Percentiles rank a stretch among this genome's conserved stretches.
Conservation (phyloP, 768 basidiomycete genomes). For the Paxillus involutus region DNA sequence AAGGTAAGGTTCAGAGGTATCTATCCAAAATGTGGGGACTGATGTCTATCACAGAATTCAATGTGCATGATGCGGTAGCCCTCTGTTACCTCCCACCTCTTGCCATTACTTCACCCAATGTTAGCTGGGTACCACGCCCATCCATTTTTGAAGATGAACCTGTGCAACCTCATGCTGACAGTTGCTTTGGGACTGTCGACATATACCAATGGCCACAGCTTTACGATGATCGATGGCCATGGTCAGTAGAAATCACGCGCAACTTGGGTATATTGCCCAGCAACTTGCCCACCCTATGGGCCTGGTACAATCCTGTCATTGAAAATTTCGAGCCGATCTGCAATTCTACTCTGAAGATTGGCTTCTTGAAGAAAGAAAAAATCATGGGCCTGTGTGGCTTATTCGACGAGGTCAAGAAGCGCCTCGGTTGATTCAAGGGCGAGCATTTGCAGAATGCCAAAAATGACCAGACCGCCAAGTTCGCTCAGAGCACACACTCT, state of each 20-base stretch:
- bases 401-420: background rate
- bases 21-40: too few species aligned
- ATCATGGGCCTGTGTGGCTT: background rate
- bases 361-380: background rate
- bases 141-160: background rate
- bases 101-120: background rate
- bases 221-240: background rate
- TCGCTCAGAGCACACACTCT: too few species aligned
- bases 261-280: background rate
- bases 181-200: background rate
- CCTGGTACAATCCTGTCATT: background rate
- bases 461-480: too few species aligned
- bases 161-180: background rate
- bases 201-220: slow-evolving; percentile 4
- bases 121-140: background rate
- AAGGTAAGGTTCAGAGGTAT: too few species aligned
- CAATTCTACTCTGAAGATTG: background rate
- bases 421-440: too few species aligned
- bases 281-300: background rate
- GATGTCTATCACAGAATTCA: too few species aligned
- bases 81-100: too few species aligned
- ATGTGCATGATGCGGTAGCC: too few species aligned
- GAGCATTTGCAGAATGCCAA: too few species aligned
- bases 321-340: background rate
- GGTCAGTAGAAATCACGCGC: background rate